Base-by-base conservation (phyloP, 2,329 filamentous ascomycete species). In the Epichloe coenophiala region DNA sequence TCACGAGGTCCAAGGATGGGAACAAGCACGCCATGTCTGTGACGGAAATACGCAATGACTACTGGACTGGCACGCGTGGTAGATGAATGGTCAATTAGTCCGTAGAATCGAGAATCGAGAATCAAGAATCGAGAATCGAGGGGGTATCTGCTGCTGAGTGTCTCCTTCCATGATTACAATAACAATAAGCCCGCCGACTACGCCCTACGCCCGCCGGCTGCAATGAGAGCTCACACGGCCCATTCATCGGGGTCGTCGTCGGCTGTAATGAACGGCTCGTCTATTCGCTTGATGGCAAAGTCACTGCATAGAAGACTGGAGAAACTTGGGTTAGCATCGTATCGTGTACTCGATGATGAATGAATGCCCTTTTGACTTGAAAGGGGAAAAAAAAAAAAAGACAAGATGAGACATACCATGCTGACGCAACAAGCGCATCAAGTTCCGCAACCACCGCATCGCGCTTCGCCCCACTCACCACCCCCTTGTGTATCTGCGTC, bases 261-360 rank as follows among this genome's bases (percentile, higher is more conserved):
- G 4, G 76, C 70, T 37, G 76, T 78, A 51, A 97, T 80, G 63
- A 98, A 97, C 1, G 93, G 90, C 70, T 95, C 88, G 60, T 96
- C 88, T 52, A 98, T 88, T 61, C 86, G 80, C 71, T 90, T 94
- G 62, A 98, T 95, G 3, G 91, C 93, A 68, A 94, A 81, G 57
- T 98, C 93, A 63, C 89, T 90, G 67, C 93, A 98, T 19, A 98
- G 71, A 50, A 97, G 89, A 73, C 90, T 93, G 58, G 31, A 45
- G 47, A 40, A 59, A 11, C 50, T 42, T 13, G 12, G 4, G 48
- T 56, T 17, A 57, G 51, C 38, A 39, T 45, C 17, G n/a, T n/a
- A 6, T 8, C n/a, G 36, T 31, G 27, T 31, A 31, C 27, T 31
- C 27, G 3, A 31, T 31, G 8, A 27, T 27, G 23, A 27, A 31